Evolutionary conservation across 768 basidiomycete genomes (phyloP), one percentile per base, ranked within the genome.

Genomic region (Leucocoprinus sp.): DNA sequence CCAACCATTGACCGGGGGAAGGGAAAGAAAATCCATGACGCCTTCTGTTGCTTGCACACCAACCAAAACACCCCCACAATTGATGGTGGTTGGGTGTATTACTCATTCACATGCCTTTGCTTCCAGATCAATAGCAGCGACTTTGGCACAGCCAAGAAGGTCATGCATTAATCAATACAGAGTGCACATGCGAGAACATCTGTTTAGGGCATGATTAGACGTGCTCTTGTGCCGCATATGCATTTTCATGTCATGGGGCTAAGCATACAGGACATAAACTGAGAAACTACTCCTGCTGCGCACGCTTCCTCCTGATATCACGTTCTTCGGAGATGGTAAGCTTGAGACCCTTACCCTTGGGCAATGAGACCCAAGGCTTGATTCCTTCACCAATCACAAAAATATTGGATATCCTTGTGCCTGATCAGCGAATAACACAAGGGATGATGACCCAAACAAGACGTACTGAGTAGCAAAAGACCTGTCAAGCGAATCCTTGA

Each of bases 281-380:
- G 43, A 55, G 60, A 56, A 55, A 79, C 65, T 82, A 69, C 63
- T 84, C 86, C 37, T 79, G 26, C 26, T 27, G 71, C 55, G 81
- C 76, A 44, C 79, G 78, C 72, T 81, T 87, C 74, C 93, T 83
- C 76, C 84, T 81, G 64, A 81, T 74, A 71, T 96, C 93, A 58
- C 93, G 78, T 77, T 97, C 90, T 76, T 93, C 91, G 12, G 93
- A 81, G 61, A 98, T 98, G 51, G 92, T 92, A 57, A 96, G 86
- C 68, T 97, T 96, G 64, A 81, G 86, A 72, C 93, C 95, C 78
- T 95, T 95, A 69, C 93, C 93, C 73, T 86, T 92, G 53, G 93
- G 93, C 61, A 98, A 70, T 33, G 95, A 97, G 71, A 98, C 78
- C 84, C 92, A 93, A 37, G 96, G 82, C 78, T 98, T 99, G 64